phyloP scores from a whole-genome alignment of 371 early-diverging fungal genomes.

The Mucor indicus region DNA sequence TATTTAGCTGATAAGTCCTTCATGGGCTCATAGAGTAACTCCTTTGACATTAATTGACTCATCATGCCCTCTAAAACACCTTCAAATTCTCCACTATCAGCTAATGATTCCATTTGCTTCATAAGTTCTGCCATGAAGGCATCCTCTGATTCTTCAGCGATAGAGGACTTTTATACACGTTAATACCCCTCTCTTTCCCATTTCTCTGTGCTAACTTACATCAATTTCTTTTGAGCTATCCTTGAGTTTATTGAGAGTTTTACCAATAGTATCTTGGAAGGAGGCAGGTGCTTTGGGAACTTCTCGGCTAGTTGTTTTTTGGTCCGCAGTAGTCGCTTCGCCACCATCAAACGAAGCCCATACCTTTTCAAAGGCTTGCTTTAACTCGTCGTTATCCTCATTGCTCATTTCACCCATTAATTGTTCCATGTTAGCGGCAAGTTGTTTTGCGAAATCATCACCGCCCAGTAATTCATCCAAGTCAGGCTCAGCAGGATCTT shows the following conservation, averaged over 20 bases:
- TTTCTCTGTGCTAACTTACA: constrained; percentile 41
- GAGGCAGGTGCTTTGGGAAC: constrained; percentile 23
- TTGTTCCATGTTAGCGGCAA: constrained; percentile 76
- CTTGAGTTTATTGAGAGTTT: constrained; percentile 83
- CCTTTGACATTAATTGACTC: constrained; percentile 88
- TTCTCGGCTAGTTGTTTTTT: constrained; percentile 2
- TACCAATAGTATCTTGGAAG: constrained; percentile 79
- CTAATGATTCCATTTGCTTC: constrained; percentile 84
- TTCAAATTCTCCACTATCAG: constrained; percentile 80
- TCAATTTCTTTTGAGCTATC: constrained; percentile 80
- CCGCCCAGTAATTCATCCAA: constrained; percentile 48
- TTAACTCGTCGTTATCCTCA: constrained; percentile 50
- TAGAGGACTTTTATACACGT: constrained; percentile 56
- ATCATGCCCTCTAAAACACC: constrained; percentile 85
- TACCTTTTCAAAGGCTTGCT: constrained; percentile 64
- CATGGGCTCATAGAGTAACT: constrained; percentile 92
- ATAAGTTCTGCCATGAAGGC: constrained; percentile 86
- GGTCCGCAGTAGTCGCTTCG: constrained; percentile 10
- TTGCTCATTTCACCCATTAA: constrained; percentile 55
- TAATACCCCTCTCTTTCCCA: neutral
- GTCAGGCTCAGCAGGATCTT: constrained; percentile 15
- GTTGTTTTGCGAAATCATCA: constrained; percentile 76
- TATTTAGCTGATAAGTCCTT: constrained; percentile 81
- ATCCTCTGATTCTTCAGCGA: constrained; percentile 62
- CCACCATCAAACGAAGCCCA: constrained; percentile 49